Base-by-base conservation (phyloP, 2,329 filamentous ascomycete species). In the Colletotrichum simmondsii region DNA sequence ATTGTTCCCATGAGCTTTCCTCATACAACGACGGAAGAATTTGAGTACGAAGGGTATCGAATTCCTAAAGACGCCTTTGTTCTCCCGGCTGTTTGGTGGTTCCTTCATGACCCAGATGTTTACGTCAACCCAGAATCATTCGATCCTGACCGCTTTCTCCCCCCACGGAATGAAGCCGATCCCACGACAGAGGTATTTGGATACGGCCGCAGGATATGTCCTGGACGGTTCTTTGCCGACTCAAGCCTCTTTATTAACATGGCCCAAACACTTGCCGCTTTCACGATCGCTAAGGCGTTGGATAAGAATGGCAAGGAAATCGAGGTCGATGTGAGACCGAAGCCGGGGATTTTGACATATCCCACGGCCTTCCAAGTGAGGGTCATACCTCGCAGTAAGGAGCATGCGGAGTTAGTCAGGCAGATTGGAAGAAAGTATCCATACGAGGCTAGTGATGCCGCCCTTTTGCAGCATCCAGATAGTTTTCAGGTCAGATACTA, bases 41-140 rank as follows among this genome's bases (percentile, higher is more conserved):
- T 73, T 7, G 57, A 53, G 11, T 75, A 62, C 35, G 32, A 19
- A 5, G 73, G 71, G 22, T 71, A 75, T 12, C 46, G 19, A 11
- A 70, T 75, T 19, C 70, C 70, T 3, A 71, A 70, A 37, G 61
- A 46, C 35, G 63, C 66, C 11, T 49, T 70, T 16, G 22, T 75
- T 19, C 11, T 81, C 49, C 80, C 81, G 1, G 58, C 78, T 1
- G 63, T 72, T 0, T 80, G 76, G 10, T 81, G 75, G 76, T 77
- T 83, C 19, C 87, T 92, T 28, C 92, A 94, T 80, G 92, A 95
- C 77, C 88, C 90, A 2, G 89, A 91, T 46, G 90, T 89, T 2
- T 94, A 95, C 79, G 85, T 88, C 0, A 63, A 81, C 11, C 82
- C 82, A 0, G 73, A 71, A 5, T 16, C 28, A 2, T 85, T 85